Evolutionary conservation across 805 yeast genomes (phyloP).

Genomic region (Lachancea sp.): DNA sequence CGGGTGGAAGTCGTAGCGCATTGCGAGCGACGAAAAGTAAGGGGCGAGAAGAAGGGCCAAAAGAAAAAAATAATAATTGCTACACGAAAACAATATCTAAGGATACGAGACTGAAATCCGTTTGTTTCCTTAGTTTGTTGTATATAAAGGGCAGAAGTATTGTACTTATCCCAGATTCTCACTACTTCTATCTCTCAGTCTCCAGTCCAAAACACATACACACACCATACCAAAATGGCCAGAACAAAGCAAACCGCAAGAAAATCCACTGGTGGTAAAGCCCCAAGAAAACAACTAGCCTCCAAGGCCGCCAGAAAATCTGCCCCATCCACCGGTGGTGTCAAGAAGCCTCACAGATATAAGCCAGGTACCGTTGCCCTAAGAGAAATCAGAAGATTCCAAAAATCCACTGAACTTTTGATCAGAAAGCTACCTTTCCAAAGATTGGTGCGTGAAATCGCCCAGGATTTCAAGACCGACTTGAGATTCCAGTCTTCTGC

Average conservation of each 20-base stretch:
- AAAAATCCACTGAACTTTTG: constrained; percentile 89
- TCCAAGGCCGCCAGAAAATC: constrained; percentile 92
- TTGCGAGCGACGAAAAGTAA: neutral
- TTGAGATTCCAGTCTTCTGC: constrained; percentile 97
- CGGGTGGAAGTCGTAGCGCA: neutral
- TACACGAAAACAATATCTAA: too few relatives aligned
- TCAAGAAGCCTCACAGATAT: constrained; percentile 91
- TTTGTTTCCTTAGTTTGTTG: neutral
- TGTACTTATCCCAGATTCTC: too few relatives aligned
- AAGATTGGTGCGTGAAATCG: constrained; percentile 92
- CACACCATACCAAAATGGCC: constrained; percentile 56
- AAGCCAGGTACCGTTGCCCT: constrained; percentile 96
- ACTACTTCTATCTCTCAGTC: neutral
- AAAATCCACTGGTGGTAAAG: constrained; percentile 93
- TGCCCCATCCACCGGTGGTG: constrained; percentile 90
- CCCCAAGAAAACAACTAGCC: constrained; percentile 90
- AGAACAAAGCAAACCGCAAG: constrained; percentile 93
- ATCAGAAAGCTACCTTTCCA: constrained; percentile 97
- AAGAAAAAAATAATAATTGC: too few relatives aligned
- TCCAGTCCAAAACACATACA: neutral
- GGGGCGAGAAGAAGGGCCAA: too few relatives aligned
- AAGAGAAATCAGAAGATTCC: constrained; percentile 96
- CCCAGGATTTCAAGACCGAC: constrained; percentile 88
- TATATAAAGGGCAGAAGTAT: neutral
- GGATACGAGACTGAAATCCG: too few relatives aligned